Conservation (phyloP, 148 eudicot genomes). For the Vaccinium myrtillus region DNA sequence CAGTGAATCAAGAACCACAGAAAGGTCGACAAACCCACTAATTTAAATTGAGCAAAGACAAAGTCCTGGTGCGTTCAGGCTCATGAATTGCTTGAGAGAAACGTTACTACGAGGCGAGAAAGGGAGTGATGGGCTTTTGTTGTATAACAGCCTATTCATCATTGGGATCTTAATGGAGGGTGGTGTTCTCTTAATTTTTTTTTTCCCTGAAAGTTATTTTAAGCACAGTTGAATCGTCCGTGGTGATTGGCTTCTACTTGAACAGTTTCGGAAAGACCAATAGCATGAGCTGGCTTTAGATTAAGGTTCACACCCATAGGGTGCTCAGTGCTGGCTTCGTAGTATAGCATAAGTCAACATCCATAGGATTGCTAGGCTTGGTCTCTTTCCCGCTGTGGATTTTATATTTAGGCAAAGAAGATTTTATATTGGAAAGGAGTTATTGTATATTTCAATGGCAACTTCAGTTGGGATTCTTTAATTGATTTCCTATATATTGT, state of each 20-base stretch:
- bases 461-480: neutral
- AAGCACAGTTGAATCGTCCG: neutral
- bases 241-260: no score
- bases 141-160: neutral
- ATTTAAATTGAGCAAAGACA: neutral
- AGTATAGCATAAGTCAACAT: neutral
- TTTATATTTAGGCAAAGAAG: neutral
- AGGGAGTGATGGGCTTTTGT: neutral
- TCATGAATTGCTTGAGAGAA: neutral
- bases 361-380: neutral
- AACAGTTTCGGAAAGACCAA: no score
- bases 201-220: no score
- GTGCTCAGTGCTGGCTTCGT: neutral
- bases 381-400: neutral
- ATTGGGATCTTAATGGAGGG: neutral
- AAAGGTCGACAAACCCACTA: neutral
- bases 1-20: neutral
- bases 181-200: neutral
- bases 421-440: neutral
- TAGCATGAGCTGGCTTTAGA: neutral
- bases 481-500: neutral
- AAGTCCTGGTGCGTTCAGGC: constrained; percentile 1
- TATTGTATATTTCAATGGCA: neutral
- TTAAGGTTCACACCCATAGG: neutral
- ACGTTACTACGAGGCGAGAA: neutral